These are phyloP conservation scores for Boletus rubescentipes DNA, from an alignment of 768 basidiomycete genomes.

Conservation along the genomic window DNA sequence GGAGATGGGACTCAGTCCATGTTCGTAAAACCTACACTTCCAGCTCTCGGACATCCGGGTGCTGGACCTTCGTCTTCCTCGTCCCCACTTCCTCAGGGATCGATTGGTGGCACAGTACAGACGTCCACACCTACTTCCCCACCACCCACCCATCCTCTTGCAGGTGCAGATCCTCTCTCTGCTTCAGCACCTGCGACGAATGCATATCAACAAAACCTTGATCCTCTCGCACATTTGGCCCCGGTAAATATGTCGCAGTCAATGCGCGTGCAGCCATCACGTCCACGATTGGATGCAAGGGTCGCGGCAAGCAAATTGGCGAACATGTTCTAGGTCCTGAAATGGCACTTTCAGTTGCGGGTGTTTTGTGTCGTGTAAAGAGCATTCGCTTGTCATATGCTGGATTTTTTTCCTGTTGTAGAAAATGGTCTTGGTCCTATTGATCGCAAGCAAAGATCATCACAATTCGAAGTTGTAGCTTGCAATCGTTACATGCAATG, in stretches of 20 bases:
- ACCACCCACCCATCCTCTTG: conserved; percentile 19
- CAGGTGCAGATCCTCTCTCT: conserved; percentile 14
- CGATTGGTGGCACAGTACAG: conserved; percentile 12
- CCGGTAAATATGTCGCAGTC: conserved; percentile 71
- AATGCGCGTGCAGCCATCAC: conserved; percentile 67
- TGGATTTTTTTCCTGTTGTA: conserved; percentile 14
- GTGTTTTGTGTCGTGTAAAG: conserved; percentile 5
- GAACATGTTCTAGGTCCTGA: conserved; percentile 69
- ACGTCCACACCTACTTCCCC: conserved; percentile 3
- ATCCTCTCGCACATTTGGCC: conserved; percentile 62
- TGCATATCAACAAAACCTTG: conserved; percentile 39
- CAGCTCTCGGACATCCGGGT: conserved; percentile 36
- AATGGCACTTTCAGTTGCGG: background rate
- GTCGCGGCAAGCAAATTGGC: conserved; percentile 89
- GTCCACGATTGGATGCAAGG: conserved; percentile 77
- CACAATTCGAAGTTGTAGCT: background rate
- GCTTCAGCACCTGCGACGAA: conserved; percentile 7
- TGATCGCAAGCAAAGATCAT: background rate
- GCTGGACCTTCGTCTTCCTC: conserved; percentile 38
- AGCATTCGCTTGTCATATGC: conserved; percentile 17
- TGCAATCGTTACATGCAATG: no score
- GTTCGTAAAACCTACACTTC: conserved; percentile 58
- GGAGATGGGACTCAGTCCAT: conserved; percentile 79
- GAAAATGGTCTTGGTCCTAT: conserved; percentile 6
- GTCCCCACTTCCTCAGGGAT: conserved; percentile 27